phyloP scores from a whole-genome alignment of 805 yeast genomes.

The Cyberlindnera xylosilytica region DNA sequence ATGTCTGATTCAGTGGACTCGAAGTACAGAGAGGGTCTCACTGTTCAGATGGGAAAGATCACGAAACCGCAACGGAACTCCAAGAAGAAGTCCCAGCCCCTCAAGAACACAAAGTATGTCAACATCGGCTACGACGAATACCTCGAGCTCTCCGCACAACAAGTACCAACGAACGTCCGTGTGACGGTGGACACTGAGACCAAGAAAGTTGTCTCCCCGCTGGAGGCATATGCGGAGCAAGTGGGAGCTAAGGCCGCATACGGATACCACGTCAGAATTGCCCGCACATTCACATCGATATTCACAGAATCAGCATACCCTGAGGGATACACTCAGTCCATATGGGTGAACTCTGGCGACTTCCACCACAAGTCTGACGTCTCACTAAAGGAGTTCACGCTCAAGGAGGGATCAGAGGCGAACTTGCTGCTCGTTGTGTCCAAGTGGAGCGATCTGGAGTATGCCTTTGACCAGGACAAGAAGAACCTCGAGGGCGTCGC shows the following conservation, averaged over 20 bases:
- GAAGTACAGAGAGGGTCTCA: slow-evolving; percentile 60
- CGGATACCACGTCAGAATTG: slow-evolving; percentile 75
- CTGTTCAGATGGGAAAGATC: slow-evolving; percentile 39
- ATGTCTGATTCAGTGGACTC: slow-evolving; percentile 44
- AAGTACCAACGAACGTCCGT: slow-evolving; percentile 73
- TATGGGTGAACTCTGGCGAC: slow-evolving; percentile 67
- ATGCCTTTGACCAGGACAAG: slow-evolving; percentile 50
- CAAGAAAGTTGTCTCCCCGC: slow-evolving; percentile 64
- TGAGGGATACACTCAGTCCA: slow-evolving; percentile 66
- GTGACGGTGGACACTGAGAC: slow-evolving; percentile 73
- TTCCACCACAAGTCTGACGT: slow-evolving; percentile 41
- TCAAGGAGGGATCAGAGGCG: slow-evolving; percentile 22
- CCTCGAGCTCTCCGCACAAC: slow-evolving; percentile 53
- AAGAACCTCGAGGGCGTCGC: slow-evolving; percentile 50
- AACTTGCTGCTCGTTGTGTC: slow-evolving; percentile 57
- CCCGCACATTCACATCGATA: slow-evolving; percentile 53
- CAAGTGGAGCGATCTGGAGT: slow-evolving; percentile 53
- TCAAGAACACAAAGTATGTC: slow-evolving; percentile 64
- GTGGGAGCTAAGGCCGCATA: slow-evolving; percentile 58
- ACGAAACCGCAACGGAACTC: slow-evolving; percentile 22
- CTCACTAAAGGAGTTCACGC: slow-evolving; percentile 24
- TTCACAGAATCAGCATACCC: slow-evolving; percentile 68
- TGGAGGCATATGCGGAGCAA: slow-evolving; percentile 60
- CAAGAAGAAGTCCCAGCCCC: slow-evolving; percentile 47
- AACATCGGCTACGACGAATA: slow-evolving; percentile 67